Percentiles rank a stretch among this genome's conserved stretches.
Conservation (phyloP, 2,329 filamentous ascomycete species). For the Phyllosticta citrichinensis region DNA sequence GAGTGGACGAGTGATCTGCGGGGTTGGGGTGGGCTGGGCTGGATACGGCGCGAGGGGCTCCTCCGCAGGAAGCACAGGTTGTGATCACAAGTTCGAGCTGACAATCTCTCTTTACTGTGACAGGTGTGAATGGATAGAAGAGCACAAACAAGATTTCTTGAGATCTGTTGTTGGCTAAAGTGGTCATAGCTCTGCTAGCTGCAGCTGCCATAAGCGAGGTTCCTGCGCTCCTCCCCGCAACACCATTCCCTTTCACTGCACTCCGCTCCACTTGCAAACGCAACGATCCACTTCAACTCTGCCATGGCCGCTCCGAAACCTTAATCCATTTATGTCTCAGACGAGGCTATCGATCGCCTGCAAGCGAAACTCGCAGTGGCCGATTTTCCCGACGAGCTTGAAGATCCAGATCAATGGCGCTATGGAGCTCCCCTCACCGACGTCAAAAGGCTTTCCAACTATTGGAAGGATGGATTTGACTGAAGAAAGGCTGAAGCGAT, state of each 20-base stretch:
- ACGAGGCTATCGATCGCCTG: conserved; percentile 43
- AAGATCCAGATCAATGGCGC: conserved; percentile 38
- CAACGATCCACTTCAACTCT: neutral
- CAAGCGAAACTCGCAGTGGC: conserved; percentile 45
- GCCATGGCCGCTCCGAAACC: conserved; percentile 3
- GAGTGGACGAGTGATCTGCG: neutral
- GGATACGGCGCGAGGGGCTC: no score
- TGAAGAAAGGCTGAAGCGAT: conserved; percentile 51
- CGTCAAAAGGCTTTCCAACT: conserved; percentile 46
- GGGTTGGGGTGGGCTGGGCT: no score
- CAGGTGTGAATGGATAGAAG: no score
- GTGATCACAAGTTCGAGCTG: no score
- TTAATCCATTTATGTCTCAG: conserved; percentile 39
- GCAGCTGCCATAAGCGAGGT: neutral
- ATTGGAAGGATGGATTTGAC: conserved; percentile 49
- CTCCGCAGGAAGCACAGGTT: no score
- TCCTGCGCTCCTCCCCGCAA: neutral
- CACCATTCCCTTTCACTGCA: neutral
- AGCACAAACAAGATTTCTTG: neutral
- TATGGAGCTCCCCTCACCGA: conserved; percentile 52
- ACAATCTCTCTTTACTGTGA: no score
- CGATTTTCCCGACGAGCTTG: conserved; percentile 47
- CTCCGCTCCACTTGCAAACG: no score
- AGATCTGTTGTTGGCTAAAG: neutral
- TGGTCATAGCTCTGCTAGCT: neutral